Conservation (phyloP, 805 yeast species). For the Wickerhamomyces bovis region DNA sequence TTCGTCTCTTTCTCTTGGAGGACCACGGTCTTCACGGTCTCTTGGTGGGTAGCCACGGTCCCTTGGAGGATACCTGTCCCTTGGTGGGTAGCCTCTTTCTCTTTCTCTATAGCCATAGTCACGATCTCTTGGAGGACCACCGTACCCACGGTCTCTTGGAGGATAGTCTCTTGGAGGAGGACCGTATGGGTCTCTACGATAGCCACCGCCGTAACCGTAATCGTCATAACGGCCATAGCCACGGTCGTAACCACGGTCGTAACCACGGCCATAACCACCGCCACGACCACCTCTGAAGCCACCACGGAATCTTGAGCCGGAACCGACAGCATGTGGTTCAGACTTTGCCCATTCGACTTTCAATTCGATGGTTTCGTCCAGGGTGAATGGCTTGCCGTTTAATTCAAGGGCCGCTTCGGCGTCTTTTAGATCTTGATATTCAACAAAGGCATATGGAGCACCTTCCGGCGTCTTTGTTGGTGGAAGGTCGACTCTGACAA, state of each 20-base stretch:
- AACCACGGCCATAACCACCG: slow-evolving; percentile 3
- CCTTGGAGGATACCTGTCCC: slow-evolving; percentile 10
- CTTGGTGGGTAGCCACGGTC: slow-evolving; percentile 8
- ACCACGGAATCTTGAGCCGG: slow-evolving; percentile 20
- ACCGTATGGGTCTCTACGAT: slow-evolving; percentile 13
- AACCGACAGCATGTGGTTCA: slow-evolving; percentile 40
- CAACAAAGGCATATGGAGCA: slow-evolving; percentile 59
- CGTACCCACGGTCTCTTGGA: not conserved
- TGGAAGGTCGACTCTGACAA: slow-evolving; percentile 54
- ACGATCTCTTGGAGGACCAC: slow-evolving; percentile 5
- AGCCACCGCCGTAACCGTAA: slow-evolving; percentile 2
- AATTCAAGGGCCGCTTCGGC: slow-evolving; percentile 48
- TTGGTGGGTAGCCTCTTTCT: slow-evolving; percentile 11
- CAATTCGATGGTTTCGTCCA: slow-evolving; percentile 34
- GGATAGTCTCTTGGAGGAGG: slow-evolving; percentile 10
- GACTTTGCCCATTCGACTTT: slow-evolving; percentile 52
- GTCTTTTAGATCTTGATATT: slow-evolving; percentile 44
- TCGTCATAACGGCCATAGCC: slow-evolving; percentile 7
- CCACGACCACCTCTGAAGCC: slow-evolving; percentile 15
- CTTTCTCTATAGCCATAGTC: slow-evolving; percentile 10
- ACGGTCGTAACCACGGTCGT: slow-evolving; percentile 8
- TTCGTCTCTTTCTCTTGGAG: slow-evolving; percentile 15
- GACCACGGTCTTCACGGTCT: slow-evolving; percentile 8
- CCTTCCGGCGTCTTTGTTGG: slow-evolving; percentile 58
- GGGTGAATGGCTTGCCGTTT: slow-evolving; percentile 39